Conservation (phyloP, 768 basidiomycete species). For the Trichaptum fuscoviolaceum region DNA sequence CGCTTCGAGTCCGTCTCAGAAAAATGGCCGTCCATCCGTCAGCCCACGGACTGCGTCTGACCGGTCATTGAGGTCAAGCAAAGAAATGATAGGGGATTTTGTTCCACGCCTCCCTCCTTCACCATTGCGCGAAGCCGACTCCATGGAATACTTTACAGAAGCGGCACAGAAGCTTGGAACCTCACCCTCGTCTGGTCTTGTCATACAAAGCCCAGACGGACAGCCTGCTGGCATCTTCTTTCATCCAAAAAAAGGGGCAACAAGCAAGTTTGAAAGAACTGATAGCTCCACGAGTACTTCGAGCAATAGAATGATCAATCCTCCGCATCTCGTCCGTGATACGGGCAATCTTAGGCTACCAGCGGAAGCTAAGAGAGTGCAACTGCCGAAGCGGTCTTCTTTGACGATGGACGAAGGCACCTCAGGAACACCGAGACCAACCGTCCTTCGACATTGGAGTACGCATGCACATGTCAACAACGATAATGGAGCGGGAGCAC, state of each 20-base stretch:
- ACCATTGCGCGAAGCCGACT: constrained; percentile 65
- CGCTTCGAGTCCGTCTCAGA: constrained; percentile 34
- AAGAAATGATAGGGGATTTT: constrained; percentile 36
- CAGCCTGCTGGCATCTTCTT: constrained; percentile 96
- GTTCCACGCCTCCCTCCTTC: constrained; percentile 50
- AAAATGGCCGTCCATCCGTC: constrained; percentile 38
- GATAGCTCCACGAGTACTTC: not conserved
- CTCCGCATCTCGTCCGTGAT: not conserved
- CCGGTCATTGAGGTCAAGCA: constrained; percentile 51
- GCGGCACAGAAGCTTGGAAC: constrained; percentile 66
- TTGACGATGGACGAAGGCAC: not conserved
- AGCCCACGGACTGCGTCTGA: constrained; percentile 55
- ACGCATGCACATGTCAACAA: not conserved
- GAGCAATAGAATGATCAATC: not conserved
- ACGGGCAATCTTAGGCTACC: not conserved
- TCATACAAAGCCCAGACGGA: constrained; percentile 91
- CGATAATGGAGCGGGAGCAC: not conserved
- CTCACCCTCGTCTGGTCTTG: constrained; percentile 77
- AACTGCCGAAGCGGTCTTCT: not conserved
- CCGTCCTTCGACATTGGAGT: not conserved
- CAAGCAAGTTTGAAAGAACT: not conserved
- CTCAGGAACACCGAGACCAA: not conserved
- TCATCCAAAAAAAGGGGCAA: constrained; percentile 44
- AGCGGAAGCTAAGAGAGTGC: not conserved
- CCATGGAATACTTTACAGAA: constrained; percentile 69